A percentile compares a stretch with the other conserved stretches of the same genome.
Conservation (phyloP, 2,329 filamentous ascomycete species). For the Verticillium tricorpus region DNA sequence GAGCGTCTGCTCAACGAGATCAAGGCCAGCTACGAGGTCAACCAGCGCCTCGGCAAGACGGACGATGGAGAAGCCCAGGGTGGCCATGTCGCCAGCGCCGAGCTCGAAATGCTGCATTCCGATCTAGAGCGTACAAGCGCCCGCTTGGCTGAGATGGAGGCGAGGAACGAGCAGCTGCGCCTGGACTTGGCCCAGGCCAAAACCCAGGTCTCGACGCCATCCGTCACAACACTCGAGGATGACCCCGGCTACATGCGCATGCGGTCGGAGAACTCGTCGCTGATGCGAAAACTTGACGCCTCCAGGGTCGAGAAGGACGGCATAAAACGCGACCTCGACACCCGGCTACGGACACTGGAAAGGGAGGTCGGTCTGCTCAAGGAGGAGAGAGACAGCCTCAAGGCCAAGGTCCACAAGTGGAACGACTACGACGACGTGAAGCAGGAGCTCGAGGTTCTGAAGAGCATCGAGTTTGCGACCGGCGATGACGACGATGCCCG, state of each 20-base stretch:
- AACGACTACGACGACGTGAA: conserved; percentile 95
- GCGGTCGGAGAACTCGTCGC: conserved; percentile 86
- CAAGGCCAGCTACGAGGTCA: conserved; percentile 96
- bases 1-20: conserved; percentile 89
- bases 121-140: conserved; percentile 87
- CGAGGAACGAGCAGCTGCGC: conserved; percentile 88
- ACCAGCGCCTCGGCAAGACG: conserved; percentile 76
- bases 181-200: conserved; percentile 87
- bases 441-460: conserved; percentile 91
- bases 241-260: conserved; percentile 85
- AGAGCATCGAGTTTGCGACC: conserved; percentile 95
- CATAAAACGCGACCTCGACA: conserved; percentile 71
- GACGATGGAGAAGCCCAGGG: conserved; percentile 57
- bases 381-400: conserved; percentile 76
- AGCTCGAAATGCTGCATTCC: conserved; percentile 88
- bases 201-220: conserved; percentile 62
- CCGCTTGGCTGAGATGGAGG: conserved; percentile 84
- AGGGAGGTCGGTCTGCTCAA: conserved; percentile 70
- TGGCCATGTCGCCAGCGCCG: conserved; percentile 73
- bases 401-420: conserved; percentile 80
- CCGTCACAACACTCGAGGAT: conserved; percentile 67
- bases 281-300: conserved; percentile 83
- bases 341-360: conserved; percentile 72
- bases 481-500: conserved; percentile 62
- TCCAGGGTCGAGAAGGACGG: conserved; percentile 78